A percentile compares a stretch with the other conserved stretches of the same genome.
These are phyloP conservation scores for Podila epicladia DNA, from an alignment of 192 early-diverging fungal species.

Conservation along the genomic window DNA sequence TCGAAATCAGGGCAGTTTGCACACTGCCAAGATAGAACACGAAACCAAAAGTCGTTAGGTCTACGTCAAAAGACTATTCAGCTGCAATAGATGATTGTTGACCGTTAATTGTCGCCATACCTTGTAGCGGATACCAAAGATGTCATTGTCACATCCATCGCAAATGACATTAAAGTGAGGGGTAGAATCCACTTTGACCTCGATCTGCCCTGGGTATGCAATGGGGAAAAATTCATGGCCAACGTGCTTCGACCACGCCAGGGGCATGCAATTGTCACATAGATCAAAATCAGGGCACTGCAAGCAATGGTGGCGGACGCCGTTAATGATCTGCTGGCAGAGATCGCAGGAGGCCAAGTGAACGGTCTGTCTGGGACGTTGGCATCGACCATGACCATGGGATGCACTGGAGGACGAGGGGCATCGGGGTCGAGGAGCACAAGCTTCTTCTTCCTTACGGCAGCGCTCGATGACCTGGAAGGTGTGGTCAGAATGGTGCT, in stretches of 20 bases:
- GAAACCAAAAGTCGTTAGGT: not conserved
- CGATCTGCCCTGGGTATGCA: slow-evolving; percentile 32
- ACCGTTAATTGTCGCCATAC: slow-evolving; percentile 12
- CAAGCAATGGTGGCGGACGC: slow-evolving; percentile 71
- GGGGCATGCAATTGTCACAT: slow-evolving; percentile 64
- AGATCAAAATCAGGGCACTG: slow-evolving; percentile 63
- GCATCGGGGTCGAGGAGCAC: not conserved
- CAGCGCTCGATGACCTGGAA: slow-evolving; percentile 42
- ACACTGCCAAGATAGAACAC: slow-evolving; percentile 40
- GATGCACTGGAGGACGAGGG: not conserved
- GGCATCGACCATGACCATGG: not conserved
- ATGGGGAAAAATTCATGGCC: slow-evolving; percentile 56
- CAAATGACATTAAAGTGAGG: slow-evolving; percentile 55
- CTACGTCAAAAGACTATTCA: not conserved
- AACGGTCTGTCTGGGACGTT: not conserved
- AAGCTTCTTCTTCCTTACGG: not conserved
- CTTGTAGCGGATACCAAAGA: slow-evolving; percentile 62
- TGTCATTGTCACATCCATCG: slow-evolving; percentile 55
- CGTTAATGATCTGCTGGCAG: slow-evolving; percentile 61
- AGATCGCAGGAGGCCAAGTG: slow-evolving; percentile 61
- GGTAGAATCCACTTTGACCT: slow-evolving; percentile 22
- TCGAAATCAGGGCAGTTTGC: slow-evolving; percentile 71
- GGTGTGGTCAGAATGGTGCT: slow-evolving; percentile 25
- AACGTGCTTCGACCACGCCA: slow-evolving; percentile 52
- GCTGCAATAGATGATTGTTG: not conserved